phyloP scores from a whole-genome alignment of 495 filamentous ascomycete species.

The Hyaloscypha bicolor region DNA sequence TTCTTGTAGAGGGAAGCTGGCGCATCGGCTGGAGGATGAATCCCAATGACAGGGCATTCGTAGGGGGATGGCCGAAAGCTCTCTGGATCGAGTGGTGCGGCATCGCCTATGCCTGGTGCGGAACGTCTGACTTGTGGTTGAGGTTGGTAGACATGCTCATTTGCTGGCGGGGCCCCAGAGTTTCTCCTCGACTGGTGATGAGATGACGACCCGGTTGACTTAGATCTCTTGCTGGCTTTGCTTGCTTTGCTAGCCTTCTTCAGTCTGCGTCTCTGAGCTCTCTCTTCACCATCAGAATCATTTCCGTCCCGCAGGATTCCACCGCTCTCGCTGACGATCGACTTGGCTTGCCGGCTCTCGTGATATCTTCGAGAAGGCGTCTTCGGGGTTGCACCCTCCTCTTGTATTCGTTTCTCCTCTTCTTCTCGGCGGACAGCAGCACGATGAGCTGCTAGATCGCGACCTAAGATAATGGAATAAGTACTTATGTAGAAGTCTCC shows the following conservation, averaged over 20 bases:
- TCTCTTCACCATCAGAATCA: conserved; percentile 44
- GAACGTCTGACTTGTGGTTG: conserved; percentile 45
- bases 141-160: conserved; percentile 24
- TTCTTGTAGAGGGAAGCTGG: conserved; percentile 64
- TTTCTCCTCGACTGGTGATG: conserved; percentile 50
- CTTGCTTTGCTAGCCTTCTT: conserved; percentile 17
- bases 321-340: conserved; percentile 60
- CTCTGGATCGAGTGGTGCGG: conserved; percentile 51
- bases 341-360: conserved; percentile 46
- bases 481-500: conserved; percentile 75
- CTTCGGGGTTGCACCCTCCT: conserved; percentile 48
- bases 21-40: conserved; percentile 68
- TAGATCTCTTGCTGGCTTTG: conserved; percentile 38
- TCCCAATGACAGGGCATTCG: conserved; percentile 74
- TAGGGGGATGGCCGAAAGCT: conserved; percentile 58
- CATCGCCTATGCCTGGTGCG: conserved; percentile 50
- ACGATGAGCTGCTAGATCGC: conserved; percentile 60
- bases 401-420: conserved; percentile 37
- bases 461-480: conserved; percentile 64
- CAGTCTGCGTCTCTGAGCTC: conserved; percentile 22
- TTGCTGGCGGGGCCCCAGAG: conserved; percentile 35
- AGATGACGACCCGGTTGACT: conserved; percentile 39
- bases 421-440: conserved; percentile 49
- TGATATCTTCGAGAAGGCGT: conserved; percentile 47
- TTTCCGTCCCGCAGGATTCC: conserved; percentile 55